Conservation (phyloP, 805 yeast species). For the Phaffomyces antillensis region DNA sequence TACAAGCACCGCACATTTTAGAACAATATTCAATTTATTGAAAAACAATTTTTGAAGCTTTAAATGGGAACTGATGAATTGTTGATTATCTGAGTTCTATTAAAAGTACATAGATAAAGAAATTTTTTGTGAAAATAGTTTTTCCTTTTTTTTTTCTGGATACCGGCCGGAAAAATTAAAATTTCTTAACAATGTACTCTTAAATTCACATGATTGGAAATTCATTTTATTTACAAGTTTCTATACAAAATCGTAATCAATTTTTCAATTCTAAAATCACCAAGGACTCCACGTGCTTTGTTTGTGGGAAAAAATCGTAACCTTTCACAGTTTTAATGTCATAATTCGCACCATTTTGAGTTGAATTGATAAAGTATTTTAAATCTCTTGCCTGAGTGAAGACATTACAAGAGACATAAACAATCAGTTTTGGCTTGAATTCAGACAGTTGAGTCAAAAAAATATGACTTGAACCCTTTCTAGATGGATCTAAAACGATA, state of each 20-base stretch:
- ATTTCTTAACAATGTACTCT: too few relatives aligned
- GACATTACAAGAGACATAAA: constrained; percentile 92
- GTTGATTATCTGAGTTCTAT: neutral
- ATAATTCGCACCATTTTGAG: constrained; percentile 54
- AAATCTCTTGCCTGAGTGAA: constrained; percentile 97
- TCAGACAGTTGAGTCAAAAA: constrained; percentile 79
- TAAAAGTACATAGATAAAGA: neutral
- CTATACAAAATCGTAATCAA: too few relatives aligned
- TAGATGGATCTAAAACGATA: constrained; percentile 90
- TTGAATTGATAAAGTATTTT: constrained; percentile 64
- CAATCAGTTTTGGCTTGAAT: constrained; percentile 74
- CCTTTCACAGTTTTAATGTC: constrained; percentile 75
- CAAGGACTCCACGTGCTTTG: constrained; percentile 84
- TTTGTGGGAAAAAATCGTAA: constrained; percentile 93
- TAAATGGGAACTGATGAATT: too few relatives aligned
- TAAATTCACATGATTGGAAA: too few relatives aligned
- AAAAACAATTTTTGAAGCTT: too few relatives aligned
- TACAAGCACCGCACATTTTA: constrained; percentile 3
- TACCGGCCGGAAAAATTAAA: too few relatives aligned
- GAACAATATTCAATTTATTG: too few relatives aligned
- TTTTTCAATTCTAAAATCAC: constrained; percentile 44
- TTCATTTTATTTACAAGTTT: neutral
- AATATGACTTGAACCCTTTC: constrained; percentile 88
- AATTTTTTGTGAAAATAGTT: too few relatives aligned
- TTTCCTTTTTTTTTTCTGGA: too few relatives aligned